Percentiles rank a stretch among this genome's conserved stretches.
Conservation (phyloP, 805 yeast genomes). For the Kuraishia piskuri region DNA sequence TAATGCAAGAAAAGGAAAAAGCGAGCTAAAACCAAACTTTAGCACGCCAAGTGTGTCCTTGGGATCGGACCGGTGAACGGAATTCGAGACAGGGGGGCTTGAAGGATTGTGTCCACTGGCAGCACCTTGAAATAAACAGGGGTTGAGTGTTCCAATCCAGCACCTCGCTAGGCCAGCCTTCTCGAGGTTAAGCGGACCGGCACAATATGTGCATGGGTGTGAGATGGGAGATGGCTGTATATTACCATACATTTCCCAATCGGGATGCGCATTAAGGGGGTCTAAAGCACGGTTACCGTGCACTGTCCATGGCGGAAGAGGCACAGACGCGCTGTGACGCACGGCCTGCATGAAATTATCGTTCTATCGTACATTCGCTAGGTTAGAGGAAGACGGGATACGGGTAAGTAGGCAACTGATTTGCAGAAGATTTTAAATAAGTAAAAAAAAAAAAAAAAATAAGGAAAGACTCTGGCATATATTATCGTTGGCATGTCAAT, state of each 20-base stretch:
- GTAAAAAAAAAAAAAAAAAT: too few relatives aligned
- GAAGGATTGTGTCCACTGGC: neutral
- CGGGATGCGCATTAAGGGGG: neutral
- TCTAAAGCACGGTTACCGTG: too few relatives aligned
- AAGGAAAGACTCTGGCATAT: too few relatives aligned
- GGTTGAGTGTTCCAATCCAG: neutral
- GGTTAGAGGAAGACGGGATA: too few relatives aligned
- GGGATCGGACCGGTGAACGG: too few relatives aligned
- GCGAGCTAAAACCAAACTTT: neutral
- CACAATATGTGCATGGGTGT: neutral
- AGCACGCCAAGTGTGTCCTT: neutral
- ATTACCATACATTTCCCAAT: neutral
- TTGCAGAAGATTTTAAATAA: too few relatives aligned
- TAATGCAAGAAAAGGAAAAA: neutral
- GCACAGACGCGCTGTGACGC: neutral
- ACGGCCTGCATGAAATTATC: neutral
- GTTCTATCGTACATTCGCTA: too few relatives aligned
- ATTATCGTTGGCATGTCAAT: too few relatives aligned
- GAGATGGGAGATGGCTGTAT: neutral
- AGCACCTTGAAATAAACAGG: neutral
- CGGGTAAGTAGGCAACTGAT: too few relatives aligned
- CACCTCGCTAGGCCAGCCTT: neutral
- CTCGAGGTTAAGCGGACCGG: neutral
- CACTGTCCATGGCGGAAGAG: neutral
- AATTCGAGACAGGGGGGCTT: too few relatives aligned